Evolutionary conservation across 1,284 basidiomycete species (phyloP), one percentile per base, ranked within the genome.

Genomic region (Cerrena zonata): DNA sequence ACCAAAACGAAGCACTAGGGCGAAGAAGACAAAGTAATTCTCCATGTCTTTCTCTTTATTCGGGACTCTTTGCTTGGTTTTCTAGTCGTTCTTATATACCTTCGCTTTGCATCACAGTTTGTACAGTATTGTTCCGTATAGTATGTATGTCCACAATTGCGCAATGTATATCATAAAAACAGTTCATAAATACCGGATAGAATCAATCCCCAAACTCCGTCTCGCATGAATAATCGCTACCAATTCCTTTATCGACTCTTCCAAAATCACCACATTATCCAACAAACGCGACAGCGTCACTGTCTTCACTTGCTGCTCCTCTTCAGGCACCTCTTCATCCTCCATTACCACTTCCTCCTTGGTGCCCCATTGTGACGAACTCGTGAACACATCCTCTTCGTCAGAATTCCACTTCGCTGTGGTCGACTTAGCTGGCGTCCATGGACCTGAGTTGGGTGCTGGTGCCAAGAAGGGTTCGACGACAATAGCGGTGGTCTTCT

Each of bases 241-340:
- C 45, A 96, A 70, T 68, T 99, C 95, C 72, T 98, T 96, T 60
- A 98, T 86, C 53, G 88, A 87, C 69, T 99, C 95, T 69, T 99
- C 94, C 54, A 99, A 68, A 47, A 99, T 84, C 19, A 99, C 92
- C 23, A 94, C 87, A 63, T 99, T 98, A 67, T 99, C 96, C 60
- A 99, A 71, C 51, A 96, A 66, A 56, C 82, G 84, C 25, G 91
- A 94, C 27, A 96, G 73, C 11, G 89, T 91, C 24, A 92, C 78
- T 15, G 66, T 73, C 23, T 68, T 68, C 55, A 54, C 56, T 25
- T 50, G 55, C 26, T 57, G 52, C 50, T 74, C 75, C 26, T 65
- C 63, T 52, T 71, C 19, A 62, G 49, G 66, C 61, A 60, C 58
- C 47, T 65, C 64, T 38, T 68, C 65, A 1, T 68, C 60, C 2